Base-by-base conservation (phyloP, 2,329 filamentous ascomycete species). In the Arthrinium phaeospermum region DNA sequence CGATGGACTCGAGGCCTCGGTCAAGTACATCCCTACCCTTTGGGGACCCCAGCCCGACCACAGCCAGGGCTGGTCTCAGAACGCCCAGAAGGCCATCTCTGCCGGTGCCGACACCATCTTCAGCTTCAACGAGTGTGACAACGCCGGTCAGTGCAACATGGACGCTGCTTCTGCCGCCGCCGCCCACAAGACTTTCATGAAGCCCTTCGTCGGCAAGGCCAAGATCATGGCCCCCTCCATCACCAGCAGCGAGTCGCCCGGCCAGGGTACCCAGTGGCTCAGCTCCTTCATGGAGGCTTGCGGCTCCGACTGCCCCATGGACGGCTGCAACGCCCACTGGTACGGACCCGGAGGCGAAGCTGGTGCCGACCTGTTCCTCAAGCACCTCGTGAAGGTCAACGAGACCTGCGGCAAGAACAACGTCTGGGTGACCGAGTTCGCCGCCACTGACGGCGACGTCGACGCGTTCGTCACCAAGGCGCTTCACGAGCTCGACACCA, bases 41-140 rank as follows among this genome's bases (percentile, higher is more conserved):
- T 93, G 89, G 91, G 87, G 88, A 70, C 80, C 85, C 71, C 75
- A 76, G 16, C 71, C 78, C 13, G 80, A 82, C 16, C 85, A 88
- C 80, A 85, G 85, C 71, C 71, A 76, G 71, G 79, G 78, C 77
- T 94, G 91, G 90, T 76, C 78, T 45, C 67, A 73, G 19, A 85
- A 87, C 74, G 90, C 86, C 67, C 79, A 86, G 70, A 79, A 81
- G 22, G 88, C 89, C 74, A 86, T 93, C 74, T 76, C 80, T 69
- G 79, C 80, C 16, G 91, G 91, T 71, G 83, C 87, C 75, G 87
- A 85, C 74, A 85, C 86, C 76, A 81, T 93, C 71, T 86, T 93
- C 78, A 86, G 87, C 80, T 93, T 93, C 88, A 94, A 94, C 86
- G 92, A 94, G 86, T 90, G 90, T 67, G 92, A 94, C 81, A 86